A percentile compares a stretch with the other conserved stretches of the same genome.
phyloP scores from a whole-genome alignment of 2,329 filamentous ascomycete species.

The Pestalotiopsis fici region DNA sequence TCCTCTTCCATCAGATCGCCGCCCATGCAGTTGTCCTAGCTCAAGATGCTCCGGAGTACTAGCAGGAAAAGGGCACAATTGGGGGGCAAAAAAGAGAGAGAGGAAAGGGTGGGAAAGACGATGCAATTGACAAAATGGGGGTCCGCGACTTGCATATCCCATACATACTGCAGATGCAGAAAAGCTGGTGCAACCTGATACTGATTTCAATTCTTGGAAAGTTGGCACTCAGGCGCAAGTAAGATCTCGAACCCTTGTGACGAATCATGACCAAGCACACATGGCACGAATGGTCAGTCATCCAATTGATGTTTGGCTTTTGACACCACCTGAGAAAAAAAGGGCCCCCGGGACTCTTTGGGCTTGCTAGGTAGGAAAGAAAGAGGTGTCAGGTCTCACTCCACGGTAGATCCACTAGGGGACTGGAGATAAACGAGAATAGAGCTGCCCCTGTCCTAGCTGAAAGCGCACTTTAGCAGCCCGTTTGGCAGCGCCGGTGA shows the following conservation, averaged over 20 bases:
- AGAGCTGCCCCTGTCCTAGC: slow-evolving; percentile 2
- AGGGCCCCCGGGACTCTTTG: neutral
- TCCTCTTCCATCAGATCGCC: neutral
- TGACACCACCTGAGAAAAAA: neutral
- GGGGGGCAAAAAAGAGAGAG: neutral
- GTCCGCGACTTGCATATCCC: neutral
- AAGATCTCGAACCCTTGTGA: neutral
- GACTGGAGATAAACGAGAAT: slow-evolving; percentile 6
- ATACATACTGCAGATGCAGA: neutral
- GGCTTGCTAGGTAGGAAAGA: neutral
- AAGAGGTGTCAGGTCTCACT: slow-evolving; percentile 3
- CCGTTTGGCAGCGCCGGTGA: neutral
- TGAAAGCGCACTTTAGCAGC: neutral
- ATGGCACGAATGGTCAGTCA: neutral
- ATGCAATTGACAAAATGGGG: neutral
- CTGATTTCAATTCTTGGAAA: neutral
- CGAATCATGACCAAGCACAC: neutral
- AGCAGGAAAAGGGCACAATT: neutral
- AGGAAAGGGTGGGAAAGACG: neutral
- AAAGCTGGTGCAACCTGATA: neutral
- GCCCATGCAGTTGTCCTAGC: neutral
- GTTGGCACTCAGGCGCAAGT: neutral
- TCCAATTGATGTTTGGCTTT: neutral
- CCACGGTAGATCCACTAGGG: neutral
- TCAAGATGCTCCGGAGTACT: neutral